These are phyloP conservation scores for Litsea cubeba DNA, from an alignment of 164 flowering plant species.

Conservation along the genomic window DNA sequence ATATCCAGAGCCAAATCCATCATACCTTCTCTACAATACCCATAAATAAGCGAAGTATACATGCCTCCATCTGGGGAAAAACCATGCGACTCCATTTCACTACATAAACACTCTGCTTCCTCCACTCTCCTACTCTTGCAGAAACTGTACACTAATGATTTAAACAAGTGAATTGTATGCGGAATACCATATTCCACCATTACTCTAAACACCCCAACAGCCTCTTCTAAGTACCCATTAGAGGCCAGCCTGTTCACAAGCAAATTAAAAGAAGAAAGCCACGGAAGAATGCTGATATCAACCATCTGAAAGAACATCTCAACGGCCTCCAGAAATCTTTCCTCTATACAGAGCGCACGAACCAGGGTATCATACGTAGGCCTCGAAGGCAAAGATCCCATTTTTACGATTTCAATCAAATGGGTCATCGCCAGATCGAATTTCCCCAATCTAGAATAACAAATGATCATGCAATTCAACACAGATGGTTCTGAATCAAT, in stretches of 20 bases:
- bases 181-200: slow-evolving; percentile 27
- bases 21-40: slow-evolving; percentile 41
- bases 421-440: slow-evolving; percentile 34
- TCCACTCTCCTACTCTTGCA: slow-evolving; percentile 33
- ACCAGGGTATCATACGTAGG: slow-evolving; percentile 33
- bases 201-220: slow-evolving; percentile 31
- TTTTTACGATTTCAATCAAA: slow-evolving; percentile 27
- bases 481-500: slow-evolving; percentile 22
- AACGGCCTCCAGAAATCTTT: slow-evolving; percentile 35
- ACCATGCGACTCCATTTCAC: slow-evolving; percentile 45
- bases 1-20: slow-evolving; percentile 48
- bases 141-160: slow-evolving; percentile 35
- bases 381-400: slow-evolving; percentile 19
- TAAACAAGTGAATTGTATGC: slow-evolving; percentile 35
- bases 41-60: slow-evolving; percentile 47
- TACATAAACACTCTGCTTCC: slow-evolving; percentile 47
- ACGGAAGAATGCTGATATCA: slow-evolving; percentile 18
- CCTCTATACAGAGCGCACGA: slow-evolving; percentile 23
- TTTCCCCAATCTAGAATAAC: slow-evolving; percentile 42
- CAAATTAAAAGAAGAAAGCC: slow-evolving; percentile 22
- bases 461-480: slow-evolving; percentile 46
- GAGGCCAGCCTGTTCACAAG: slow-evolving; percentile 40
- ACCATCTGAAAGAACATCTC: slow-evolving; percentile 21
- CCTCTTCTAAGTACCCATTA: slow-evolving; percentile 39
- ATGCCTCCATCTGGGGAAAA: slow-evolving; percentile 30